Conservation (phyloP, 2,329 filamentous ascomycete genomes). For the Aspergillus carbonarius region DNA sequence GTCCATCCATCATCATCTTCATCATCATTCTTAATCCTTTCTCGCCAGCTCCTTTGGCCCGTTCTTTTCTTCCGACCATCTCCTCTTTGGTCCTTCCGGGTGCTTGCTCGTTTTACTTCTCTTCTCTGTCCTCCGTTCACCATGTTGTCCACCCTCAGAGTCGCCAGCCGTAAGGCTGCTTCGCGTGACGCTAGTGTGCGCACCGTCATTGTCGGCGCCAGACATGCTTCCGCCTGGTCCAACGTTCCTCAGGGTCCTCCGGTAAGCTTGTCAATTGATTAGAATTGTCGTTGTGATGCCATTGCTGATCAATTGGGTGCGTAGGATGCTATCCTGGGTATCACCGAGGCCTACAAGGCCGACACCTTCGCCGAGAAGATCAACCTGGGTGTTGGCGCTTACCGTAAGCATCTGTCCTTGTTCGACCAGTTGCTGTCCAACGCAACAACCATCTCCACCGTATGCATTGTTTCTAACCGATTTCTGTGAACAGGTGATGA, state of each 20-base stretch:
- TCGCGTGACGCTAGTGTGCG: slow-evolving; percentile 41
- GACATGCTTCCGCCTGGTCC: slow-evolving; percentile 80
- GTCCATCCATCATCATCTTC: slow-evolving; percentile 12
- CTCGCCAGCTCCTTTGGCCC: slow-evolving; percentile 1
- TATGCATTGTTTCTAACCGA: not conserved
- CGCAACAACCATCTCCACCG: not conserved
- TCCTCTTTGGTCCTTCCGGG: not conserved
- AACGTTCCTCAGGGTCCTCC: slow-evolving; percentile 92
- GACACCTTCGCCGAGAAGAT: slow-evolving; percentile 94
- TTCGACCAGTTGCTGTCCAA: not conserved
- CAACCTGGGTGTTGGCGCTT: slow-evolving; percentile 96
- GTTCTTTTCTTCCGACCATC: not conserved
- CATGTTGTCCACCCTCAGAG: slow-evolving; percentile 50
- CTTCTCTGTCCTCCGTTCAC: not conserved
- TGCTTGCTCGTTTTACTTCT: slow-evolving; percentile 3
- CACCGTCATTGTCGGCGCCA: slow-evolving; percentile 45
- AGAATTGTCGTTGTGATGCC: slow-evolving; percentile 7
- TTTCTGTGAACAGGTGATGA: slow-evolving; percentile 61
- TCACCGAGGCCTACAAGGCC: slow-evolving; percentile 99
- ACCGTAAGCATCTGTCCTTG: slow-evolving; percentile 58
- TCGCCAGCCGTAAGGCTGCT: slow-evolving; percentile 43
- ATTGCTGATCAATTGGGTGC: slow-evolving; percentile 26
- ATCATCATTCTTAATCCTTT: slow-evolving; percentile 3
- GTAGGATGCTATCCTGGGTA: slow-evolving; percentile 51
- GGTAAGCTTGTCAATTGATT: slow-evolving; percentile 57